phyloP scores from a whole-genome alignment of 805 yeast species.

The Myxozyma kluyveri region DNA sequence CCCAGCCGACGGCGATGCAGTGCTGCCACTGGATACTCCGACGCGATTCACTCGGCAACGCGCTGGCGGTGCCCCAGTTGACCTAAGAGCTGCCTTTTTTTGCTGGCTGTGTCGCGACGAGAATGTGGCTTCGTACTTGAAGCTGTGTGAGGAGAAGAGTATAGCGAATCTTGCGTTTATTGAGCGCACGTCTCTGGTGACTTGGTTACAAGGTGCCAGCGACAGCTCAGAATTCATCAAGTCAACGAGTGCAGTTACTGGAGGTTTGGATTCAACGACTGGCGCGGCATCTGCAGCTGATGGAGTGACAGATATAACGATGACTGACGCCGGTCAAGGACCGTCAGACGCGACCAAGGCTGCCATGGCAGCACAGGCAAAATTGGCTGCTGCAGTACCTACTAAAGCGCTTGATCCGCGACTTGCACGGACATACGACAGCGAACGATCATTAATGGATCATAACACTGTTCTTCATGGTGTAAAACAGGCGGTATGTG shows the following conservation, averaged over 20 bases:
- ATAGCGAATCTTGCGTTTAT: slow-evolving; percentile 74
- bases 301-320: too few species aligned
- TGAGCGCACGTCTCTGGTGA: slow-evolving; percentile 78
- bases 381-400: background rate
- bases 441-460: slow-evolving; percentile 46
- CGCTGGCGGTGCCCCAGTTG: slow-evolving; percentile 30
- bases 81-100: slow-evolving; percentile 62
- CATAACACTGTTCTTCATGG: slow-evolving; percentile 45
- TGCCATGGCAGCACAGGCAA: background rate
- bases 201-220: slow-evolving; percentile 74
- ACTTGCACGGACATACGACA: slow-evolving; percentile 45
- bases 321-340: background rate
- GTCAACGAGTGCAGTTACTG: background rate
- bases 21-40: slow-evolving; percentile 30
- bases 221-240: slow-evolving; percentile 35
- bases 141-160: slow-evolving; percentile 61
- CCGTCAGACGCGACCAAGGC: background rate
- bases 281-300: slow-evolving; percentile 4
- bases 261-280: background rate
- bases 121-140: slow-evolving; percentile 76
- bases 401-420: slow-evolving; percentile 47
- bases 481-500: slow-evolving; percentile 32
- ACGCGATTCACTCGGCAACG: slow-evolving; percentile 59
- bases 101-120: slow-evolving; percentile 76
- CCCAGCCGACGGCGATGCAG: slow-evolving; percentile 31